Evolutionary conservation across 2,329 filamentous ascomycete genomes (phyloP), one percentile per base, ranked within the genome.

Genomic region (Fusarium devonianum): DNA sequence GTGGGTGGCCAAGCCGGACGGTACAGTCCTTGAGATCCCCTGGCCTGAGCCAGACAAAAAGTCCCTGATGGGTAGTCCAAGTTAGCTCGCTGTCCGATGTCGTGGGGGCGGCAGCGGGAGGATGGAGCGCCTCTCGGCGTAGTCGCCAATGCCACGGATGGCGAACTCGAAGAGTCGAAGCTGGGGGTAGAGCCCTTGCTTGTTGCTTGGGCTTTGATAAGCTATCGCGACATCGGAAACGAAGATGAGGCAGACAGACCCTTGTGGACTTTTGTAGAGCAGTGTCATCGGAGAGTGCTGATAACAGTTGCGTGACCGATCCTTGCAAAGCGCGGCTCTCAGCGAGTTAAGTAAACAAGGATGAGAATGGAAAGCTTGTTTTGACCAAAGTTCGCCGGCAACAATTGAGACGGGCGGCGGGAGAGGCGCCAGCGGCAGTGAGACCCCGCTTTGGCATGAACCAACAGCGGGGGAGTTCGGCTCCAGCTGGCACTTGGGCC

Each of bases 201-300:
- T 8, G 16, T 28, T 25, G n/a, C 36, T 40, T 47, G 34, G 50
- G 40, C 26, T 4, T 26, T 19, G 51, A 58, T 58, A 60, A 60
- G 18, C 46, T 48, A 44, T 56, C 47, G 55, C 17, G 39, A 34
- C 26, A 26, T 29, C 32, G 45, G 30, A 13, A n/a, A 44, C 16
- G 12, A 43, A 49, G 33, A 26, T 21, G 32, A 12, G 22, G 41
- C 47, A 46, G 18, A 44, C 25, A 36, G 17, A 19, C 16, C 32
- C 17, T 21, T 40, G 43, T 44, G 56, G 28, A 58, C 56, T 56
- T 58, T 56, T 58, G 56, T 49, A 28, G 12, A 14, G 33, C 16
- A 41, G 21, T 39, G 29, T 28, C 12, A 26, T 46, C 30, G 46
- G 33, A 37, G 10, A 34, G n/a, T 53, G 32, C 36, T 57, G 56